Evolutionary conservation across 257 asterid genomes (phyloP).

Genomic region (Solanum boliviense): DNA sequence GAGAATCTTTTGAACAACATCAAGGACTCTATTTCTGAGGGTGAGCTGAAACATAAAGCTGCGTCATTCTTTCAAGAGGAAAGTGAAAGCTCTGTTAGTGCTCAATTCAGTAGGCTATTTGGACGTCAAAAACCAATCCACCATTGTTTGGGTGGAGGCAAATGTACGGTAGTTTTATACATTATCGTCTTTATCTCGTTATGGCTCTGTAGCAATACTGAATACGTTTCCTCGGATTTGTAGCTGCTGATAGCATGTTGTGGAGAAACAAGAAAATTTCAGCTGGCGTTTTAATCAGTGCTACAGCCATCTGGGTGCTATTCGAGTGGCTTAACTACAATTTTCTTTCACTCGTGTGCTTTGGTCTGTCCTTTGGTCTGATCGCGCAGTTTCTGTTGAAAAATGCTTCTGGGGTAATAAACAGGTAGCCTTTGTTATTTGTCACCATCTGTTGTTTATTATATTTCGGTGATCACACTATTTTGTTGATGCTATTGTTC

Average conservation of each 20-base stretch:
- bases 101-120: slow-evolving; percentile 48
- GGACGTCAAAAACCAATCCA: slow-evolving; percentile 81
- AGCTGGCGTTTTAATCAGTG: slow-evolving; percentile 2
- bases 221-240: neutral
- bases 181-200: neutral
- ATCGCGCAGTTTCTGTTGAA: slow-evolving; percentile 57
- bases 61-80: slow-evolving; percentile 53
- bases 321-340: slow-evolving; percentile 25
- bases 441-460: neutral
- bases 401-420: slow-evolving; percentile 47
- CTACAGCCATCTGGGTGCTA: slow-evolving; percentile 14
- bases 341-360: slow-evolving; percentile 18
- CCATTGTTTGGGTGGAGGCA: slow-evolving; percentile 83
- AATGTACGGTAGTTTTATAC: slow-evolving; percentile 25
- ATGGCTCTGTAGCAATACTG: neutral
- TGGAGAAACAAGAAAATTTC: slow-evolving; percentile 23
- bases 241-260: slow-evolving; percentile 15
- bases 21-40: slow-evolving; percentile 48
- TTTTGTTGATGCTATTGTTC: neutral
- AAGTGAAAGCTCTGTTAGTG: slow-evolving; percentile 19
- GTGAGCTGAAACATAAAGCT: slow-evolving; percentile 39
- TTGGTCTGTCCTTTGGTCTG: slow-evolving; percentile 42
- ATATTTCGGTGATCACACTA: neutral
- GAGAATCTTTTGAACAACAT: slow-evolving; percentile 59
- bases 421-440: slow-evolving; percentile 17